Evolutionary conservation across 441 rosid genomes (phyloP).

Genomic region (Pelargonium myrrhifolium): DNA sequence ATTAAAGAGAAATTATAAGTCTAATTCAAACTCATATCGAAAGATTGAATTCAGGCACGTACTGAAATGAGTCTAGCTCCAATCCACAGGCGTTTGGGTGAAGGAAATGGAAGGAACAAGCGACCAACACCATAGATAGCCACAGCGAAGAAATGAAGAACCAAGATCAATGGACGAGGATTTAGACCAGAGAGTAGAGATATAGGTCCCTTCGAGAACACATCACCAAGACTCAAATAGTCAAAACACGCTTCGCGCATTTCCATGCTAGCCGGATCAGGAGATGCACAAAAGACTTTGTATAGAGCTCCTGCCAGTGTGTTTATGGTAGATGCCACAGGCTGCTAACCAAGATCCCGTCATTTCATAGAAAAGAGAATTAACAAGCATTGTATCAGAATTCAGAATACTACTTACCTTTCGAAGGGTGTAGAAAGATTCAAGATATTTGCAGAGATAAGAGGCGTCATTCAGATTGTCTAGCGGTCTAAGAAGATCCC

Average conservation of each 20-base stretch:
- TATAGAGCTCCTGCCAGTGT: constrained; percentile 74
- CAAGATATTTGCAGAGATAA: constrained; percentile 69
- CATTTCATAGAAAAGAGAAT: too few species aligned
- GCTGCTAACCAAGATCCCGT: constrained; percentile 39
- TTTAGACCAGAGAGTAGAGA: constrained; percentile 75
- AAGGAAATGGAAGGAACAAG: constrained; percentile 73
- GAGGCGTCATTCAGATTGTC: constrained; percentile 52
- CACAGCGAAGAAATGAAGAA: constrained; percentile 75
- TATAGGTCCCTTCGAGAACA: constrained; percentile 58
- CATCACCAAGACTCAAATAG: constrained; percentile 69
- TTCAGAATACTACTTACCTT: too few species aligned
- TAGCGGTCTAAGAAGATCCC: constrained; percentile 70
- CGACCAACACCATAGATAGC: constrained; percentile 75
- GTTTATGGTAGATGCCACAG: constrained; percentile 76
- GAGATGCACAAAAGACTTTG: constrained; percentile 70
- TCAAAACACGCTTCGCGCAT: constrained; percentile 83
- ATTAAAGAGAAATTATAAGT: background rate
- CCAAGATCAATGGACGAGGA: constrained; percentile 64
- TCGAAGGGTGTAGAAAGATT: constrained; percentile 80
- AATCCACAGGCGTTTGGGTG: constrained; percentile 65
- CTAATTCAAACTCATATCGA: background rate
- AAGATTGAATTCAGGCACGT: background rate
- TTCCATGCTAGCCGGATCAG: constrained; percentile 66
- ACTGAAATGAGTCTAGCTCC: constrained; percentile 69
- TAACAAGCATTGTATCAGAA: too few species aligned